Conservation (phyloP, 2,329 filamentous ascomycete species). For the Cladosporium colombiae region DNA sequence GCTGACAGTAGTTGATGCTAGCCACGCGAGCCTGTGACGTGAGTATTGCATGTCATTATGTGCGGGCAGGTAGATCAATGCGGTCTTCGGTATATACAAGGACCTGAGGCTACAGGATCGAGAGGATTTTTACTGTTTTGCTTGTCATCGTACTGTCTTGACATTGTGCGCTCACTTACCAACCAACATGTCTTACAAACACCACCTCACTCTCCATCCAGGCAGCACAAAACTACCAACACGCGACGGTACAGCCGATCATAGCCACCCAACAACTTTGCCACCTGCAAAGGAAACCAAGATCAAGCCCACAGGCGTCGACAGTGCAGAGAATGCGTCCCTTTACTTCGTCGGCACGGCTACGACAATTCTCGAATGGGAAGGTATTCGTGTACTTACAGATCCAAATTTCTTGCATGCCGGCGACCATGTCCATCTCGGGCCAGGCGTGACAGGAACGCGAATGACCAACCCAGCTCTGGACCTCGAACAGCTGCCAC, state of each 20-base stretch:
- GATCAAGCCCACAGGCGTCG: conserved; percentile 43
- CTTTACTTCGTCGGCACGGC: conserved; percentile 60
- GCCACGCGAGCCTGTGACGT: conserved; percentile 11
- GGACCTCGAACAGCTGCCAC: conserved; percentile 60
- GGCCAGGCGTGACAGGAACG: conserved; percentile 60
- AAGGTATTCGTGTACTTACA: conserved; percentile 56
- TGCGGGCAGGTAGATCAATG: not conserved
- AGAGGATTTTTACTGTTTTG: not conserved
- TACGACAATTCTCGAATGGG: conserved; percentile 58
- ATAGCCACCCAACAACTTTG: conserved; percentile 37
- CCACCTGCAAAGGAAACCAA: conserved; percentile 49
- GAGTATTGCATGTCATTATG: conserved; percentile 5
- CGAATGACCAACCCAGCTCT: conserved; percentile 61
- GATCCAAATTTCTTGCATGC: conserved; percentile 66
- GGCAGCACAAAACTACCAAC: conserved; percentile 41
- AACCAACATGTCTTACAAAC: conserved; percentile 33
- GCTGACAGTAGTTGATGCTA: not conserved
- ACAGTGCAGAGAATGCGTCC: conserved; percentile 43
- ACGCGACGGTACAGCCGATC: conserved; percentile 32
- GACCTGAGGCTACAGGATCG: too few relatives aligned
- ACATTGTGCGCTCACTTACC: not conserved
- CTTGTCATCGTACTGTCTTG: not conserved
- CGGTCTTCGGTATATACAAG: not conserved
- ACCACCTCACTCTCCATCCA: conserved; percentile 45
- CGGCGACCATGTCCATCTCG: conserved; percentile 67